Percentiles rank a stretch among this genome's conserved stretches.
These are phyloP conservation scores for Steccherinum ochraceum DNA, from an alignment of 768 basidiomycete genomes.

Conservation along the genomic window DNA sequence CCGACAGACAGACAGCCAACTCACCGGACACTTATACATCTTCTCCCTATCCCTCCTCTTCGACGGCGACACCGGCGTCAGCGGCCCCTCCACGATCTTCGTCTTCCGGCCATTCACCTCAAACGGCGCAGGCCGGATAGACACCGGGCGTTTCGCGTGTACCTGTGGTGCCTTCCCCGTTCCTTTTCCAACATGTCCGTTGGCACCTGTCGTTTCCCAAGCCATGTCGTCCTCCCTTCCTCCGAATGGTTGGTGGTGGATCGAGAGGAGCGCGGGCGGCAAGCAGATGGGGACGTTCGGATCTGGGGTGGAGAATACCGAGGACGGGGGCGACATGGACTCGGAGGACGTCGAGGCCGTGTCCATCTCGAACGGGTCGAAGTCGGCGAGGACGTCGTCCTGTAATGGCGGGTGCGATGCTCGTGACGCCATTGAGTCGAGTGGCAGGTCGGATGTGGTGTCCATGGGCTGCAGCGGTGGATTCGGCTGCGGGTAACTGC, in stretches of 20 bases:
- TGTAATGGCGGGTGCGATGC: not conserved
- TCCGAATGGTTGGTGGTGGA: too few species aligned
- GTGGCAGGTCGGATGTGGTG: conserved; percentile 2
- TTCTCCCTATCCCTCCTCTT: conserved; percentile 32
- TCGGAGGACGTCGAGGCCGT: conserved; percentile 1
- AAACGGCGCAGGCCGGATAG: not conserved
- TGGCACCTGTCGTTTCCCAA: too few species aligned
- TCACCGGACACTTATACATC: conserved; percentile 43
- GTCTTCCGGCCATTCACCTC: conserved; percentile 3
- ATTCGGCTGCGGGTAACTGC: conserved; percentile 26
- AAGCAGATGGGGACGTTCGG: conserved; percentile 14
- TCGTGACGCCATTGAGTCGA: conserved; percentile 1
- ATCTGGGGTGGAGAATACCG: conserved; percentile 1
- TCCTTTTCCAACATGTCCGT: too few species aligned
- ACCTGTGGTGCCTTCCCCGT: not conserved
- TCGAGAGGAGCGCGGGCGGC: conserved; percentile 18
- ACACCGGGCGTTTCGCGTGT: not conserved
- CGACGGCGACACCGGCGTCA: not conserved
- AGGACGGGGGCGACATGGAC: conserved; percentile 4
- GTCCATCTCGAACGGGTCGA: not conserved
- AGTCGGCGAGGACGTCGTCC: not conserved
- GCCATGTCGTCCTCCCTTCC: too few species aligned
- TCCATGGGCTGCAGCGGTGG: conserved; percentile 17
- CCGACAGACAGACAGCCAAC: conserved; percentile 14
- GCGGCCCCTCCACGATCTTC: conserved; percentile 11